Percentiles rank a stretch among this genome's conserved stretches.
These are phyloP conservation scores for Themeda triandra DNA, from an alignment of 176 grass and related monocot species.

Conservation along the genomic window DNA sequence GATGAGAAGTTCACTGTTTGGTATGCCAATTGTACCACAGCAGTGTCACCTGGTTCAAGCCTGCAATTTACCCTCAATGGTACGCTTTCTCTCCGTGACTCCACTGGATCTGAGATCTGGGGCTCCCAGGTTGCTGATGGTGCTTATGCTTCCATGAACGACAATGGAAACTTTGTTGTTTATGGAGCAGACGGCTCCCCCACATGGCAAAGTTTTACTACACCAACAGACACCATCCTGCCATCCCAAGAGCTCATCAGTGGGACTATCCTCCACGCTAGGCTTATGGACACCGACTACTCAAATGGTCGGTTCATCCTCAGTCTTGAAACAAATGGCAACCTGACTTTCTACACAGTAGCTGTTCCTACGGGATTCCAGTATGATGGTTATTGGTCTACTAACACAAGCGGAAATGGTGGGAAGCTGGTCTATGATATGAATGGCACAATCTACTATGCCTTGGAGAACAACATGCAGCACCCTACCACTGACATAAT, in stretches of 20 bases:
- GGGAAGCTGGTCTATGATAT: neutral
- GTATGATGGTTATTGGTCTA: slow-evolving; percentile 9
- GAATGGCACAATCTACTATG: neutral
- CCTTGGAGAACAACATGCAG: neutral
- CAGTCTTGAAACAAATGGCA: neutral
- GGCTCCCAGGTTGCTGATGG: neutral
- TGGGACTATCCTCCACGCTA: slow-evolving; percentile 2
- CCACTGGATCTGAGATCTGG: neutral
- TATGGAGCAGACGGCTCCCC: neutral
- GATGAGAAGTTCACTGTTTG: slow-evolving; percentile 1
- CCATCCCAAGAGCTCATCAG: neutral
- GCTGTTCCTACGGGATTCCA: neutral
- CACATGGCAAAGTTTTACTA: slow-evolving; percentile 3
- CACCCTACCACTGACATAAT: neutral
- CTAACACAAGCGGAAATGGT: neutral
- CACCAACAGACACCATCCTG: slow-evolving; percentile 12
- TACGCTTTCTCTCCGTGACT: neutral
- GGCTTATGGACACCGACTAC: neutral
- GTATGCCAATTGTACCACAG: neutral
- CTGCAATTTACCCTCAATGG: neutral
- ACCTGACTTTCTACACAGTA: neutral
- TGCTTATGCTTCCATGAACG: neutral
- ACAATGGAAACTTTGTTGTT: slow-evolving; percentile 8
- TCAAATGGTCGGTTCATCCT: slow-evolving; percentile 14
- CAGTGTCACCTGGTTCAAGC: neutral